Evolutionary conservation across 2,329 filamentous ascomycete species (phyloP), one percentile per base, ranked within the genome.

Genomic region (Bimuria novae-zelandiae): DNA sequence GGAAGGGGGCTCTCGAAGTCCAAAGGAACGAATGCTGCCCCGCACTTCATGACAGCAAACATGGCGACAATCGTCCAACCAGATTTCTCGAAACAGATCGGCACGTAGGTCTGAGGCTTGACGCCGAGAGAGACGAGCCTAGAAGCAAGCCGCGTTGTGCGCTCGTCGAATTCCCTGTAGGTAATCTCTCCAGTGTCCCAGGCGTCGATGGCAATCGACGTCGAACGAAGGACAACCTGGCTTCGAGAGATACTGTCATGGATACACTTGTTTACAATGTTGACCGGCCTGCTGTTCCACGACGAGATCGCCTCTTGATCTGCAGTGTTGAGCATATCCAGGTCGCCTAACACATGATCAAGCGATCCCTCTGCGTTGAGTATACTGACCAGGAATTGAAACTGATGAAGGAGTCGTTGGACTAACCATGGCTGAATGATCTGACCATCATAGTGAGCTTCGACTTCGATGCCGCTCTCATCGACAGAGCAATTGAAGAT

Each of bases 41-140:
- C 72, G 7, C 69, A 60, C 57, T 75, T 75, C 56, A 74, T 56
- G 14, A 74, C 58, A 6, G 65, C 73, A 2, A 74, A 61, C 45
- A 74, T 73, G n/a, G 70, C 60, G 2, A 74, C 61, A 17, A 73
- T 56, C 0, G 67, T 62, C 66, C 67, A 71, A 7, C 58, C 61
- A 0, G 67, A 72, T 49, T 75, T 74, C 23, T 74, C 72, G 41
- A 75, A 73, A 51, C 68, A 71, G 4, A 75, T 49, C 1, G 71
- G 70, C 1, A 75, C 62, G 33, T 68, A 66, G 12, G 57, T 57
- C 7, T 62, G 48, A 3, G 61, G 58, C 27, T 61, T 60, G 3
- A 72, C 62, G n/a, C 66, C 66, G 8, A 63, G 45, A 4, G 57
- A 55, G 1, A 67, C 41, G 10, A 72, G 46, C 7, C 46, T 57